These are phyloP conservation scores for Quercus mongolica DNA, from an alignment of 306 rosid species.

Conservation along the genomic window DNA sequence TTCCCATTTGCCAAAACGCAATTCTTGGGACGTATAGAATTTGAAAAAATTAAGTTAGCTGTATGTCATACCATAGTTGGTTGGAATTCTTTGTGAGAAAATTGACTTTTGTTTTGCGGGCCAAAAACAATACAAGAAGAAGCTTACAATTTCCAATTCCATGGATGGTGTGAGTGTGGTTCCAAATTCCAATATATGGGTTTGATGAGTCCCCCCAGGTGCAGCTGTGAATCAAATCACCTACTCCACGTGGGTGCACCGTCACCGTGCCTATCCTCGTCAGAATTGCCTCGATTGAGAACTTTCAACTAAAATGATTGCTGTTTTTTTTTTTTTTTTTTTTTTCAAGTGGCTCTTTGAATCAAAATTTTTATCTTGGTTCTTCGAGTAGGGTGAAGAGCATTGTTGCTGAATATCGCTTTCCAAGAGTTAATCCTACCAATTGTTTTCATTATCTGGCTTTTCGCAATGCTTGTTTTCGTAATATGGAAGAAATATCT, in stretches of 20 bases:
- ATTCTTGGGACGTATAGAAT: not conserved
- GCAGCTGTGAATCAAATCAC: slow-evolving; percentile 16
- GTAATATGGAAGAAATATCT: slow-evolving; percentile 15
- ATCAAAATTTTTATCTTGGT: not conserved
- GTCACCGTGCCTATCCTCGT: slow-evolving; percentile 22
- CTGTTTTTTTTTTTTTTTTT: too few species aligned
- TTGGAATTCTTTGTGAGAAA: not conserved
- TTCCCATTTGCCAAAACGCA: slow-evolving; percentile 6
- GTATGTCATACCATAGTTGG: slow-evolving; percentile 1
- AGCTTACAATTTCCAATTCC: not conserved
- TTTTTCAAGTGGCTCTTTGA: slow-evolving; percentile 5
- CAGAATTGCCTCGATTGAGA: slow-evolving; percentile 23
- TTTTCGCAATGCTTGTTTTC: not conserved
- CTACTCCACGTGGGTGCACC: slow-evolving; percentile 37
- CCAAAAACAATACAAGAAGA: slow-evolving; percentile 20
- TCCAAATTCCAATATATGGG: slow-evolving; percentile 29
- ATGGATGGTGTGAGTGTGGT: slow-evolving; percentile 14
- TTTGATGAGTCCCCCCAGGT: slow-evolving; percentile 23
- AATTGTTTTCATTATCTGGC: not conserved
- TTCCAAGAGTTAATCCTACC: not conserved
- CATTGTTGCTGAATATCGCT: not conserved
- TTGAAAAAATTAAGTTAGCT: slow-evolving; percentile 1
- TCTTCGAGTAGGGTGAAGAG: not conserved
- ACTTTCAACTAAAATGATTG: slow-evolving; percentile 7
- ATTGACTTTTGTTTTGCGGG: slow-evolving; percentile 5